Percentiles rank a stretch among this genome's conserved stretches.
Conservation (phyloP, 768 basidiomycete species). For the Xerocomellus chrysenteron region DNA sequence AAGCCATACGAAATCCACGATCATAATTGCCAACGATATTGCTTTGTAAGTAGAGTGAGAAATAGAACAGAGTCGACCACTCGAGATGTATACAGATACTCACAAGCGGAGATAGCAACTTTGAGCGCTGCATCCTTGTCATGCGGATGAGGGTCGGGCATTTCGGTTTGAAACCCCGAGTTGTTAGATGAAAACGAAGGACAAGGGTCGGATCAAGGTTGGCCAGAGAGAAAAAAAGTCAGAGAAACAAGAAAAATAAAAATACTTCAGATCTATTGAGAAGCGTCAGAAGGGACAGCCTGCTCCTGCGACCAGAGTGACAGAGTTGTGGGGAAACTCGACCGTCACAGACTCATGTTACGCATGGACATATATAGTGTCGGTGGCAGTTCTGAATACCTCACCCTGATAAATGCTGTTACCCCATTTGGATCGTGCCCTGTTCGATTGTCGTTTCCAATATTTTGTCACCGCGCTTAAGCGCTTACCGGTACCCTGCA, state of each 20-base stretch:
- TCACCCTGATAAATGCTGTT: neutral
- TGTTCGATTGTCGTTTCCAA: neutral
- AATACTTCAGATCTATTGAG: neutral
- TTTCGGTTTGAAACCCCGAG: neutral
- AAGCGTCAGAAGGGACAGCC: neutral
- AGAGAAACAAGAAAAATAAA: neutral
- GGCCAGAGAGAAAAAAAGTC: neutral
- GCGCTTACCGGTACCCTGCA: no score
- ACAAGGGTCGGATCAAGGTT: neutral
- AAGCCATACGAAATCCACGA: slow-evolving; percentile 10
- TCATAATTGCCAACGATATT: slow-evolving; percentile 12
- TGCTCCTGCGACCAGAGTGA: neutral
- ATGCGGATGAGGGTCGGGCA: neutral
- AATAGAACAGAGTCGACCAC: neutral
- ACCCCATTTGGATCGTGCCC: neutral
- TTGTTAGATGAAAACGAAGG: neutral
- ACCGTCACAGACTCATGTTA: neutral
- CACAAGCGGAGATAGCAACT: slow-evolving; percentile 16
- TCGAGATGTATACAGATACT: neutral
- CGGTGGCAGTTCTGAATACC: neutral
- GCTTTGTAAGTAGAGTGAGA: slow-evolving; percentile 1
- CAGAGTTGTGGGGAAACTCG: neutral
- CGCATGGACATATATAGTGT: neutral
- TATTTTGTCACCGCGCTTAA: neutral
- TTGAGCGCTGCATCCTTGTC: slow-evolving; percentile 1